phyloP scores from a whole-genome alignment of 1,284 basidiomycete species.

The Fomes fomentarius region DNA sequence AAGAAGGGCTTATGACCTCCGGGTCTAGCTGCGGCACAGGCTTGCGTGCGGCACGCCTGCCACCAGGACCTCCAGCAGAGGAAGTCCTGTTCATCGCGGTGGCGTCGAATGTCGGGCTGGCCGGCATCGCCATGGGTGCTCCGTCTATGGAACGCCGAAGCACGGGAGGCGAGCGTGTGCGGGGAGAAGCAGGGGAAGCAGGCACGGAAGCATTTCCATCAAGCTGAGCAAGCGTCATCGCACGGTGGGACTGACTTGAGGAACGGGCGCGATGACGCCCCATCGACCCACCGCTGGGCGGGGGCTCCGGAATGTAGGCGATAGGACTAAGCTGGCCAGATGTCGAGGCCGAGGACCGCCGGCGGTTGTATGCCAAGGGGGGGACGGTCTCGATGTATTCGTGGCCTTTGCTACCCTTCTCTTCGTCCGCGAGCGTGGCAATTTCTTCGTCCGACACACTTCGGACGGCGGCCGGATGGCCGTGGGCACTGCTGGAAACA shows the following conservation, averaged over 20 bases:
- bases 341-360: constrained; percentile 15
- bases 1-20: constrained; percentile 38
- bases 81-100: constrained; percentile 29
- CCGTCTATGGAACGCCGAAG: constrained; percentile 22
- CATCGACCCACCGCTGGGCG: constrained; percentile 10
- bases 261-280: constrained; percentile 20
- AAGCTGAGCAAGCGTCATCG: constrained; percentile 30
- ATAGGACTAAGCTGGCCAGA: constrained; percentile 9
- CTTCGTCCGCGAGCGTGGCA: constrained; percentile 27
- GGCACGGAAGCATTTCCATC: constrained; percentile 18
- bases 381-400: constrained; percentile 22
- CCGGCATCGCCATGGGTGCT: constrained; percentile 5
- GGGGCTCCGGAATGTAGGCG: constrained; percentile 10
- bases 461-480: constrained; percentile 15
- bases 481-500: constrained; percentile 15
- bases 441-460: constrained; percentile 30
- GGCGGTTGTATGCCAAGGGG: constrained; percentile 18
- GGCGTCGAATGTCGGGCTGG: constrained; percentile 15
- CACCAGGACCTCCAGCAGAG: constrained; percentile 13
- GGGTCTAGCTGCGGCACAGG: constrained; percentile 45
- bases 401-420: constrained; percentile 12
- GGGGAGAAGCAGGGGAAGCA: constrained; percentile 9
- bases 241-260: constrained; percentile 27
- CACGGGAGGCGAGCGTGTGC: constrained; percentile 11
- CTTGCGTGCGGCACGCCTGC: constrained; percentile 38